phyloP scores from a whole-genome alignment of 345 rosid species.

The Bruguiera sexangula region DNA sequence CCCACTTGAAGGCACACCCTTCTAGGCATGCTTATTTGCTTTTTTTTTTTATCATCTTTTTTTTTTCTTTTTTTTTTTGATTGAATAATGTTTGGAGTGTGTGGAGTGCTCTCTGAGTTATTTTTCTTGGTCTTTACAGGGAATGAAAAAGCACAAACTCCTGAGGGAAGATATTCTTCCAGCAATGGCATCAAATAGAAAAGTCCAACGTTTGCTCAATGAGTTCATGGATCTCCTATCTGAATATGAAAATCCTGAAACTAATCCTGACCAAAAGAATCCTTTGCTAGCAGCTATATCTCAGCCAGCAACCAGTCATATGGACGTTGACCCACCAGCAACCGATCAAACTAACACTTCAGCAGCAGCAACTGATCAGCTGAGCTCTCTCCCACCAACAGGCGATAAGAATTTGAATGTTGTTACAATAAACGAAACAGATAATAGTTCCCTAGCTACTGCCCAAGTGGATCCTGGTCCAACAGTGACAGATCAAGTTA shows the following conservation, averaged over 20 bases:
- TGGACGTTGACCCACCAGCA: slow-evolving; percentile 26
- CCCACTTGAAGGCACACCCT: not conserved
- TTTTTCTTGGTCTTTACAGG: slow-evolving; percentile 43
- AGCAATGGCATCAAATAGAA: slow-evolving; percentile 92
- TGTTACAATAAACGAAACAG: not conserved
- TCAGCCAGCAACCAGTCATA: slow-evolving; percentile 20
- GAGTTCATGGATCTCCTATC: slow-evolving; percentile 94
- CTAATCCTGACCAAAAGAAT: slow-evolving; percentile 25
- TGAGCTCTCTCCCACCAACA: not conserved
- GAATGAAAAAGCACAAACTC: slow-evolving; percentile 88
- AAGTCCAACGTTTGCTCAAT: slow-evolving; percentile 89
- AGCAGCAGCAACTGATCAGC: slow-evolving; percentile 13
- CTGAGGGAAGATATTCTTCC: slow-evolving; percentile 88
- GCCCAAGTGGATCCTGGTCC: slow-evolving; percentile 13
- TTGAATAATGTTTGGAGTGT: no score
- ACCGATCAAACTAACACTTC: slow-evolving; percentile 18
- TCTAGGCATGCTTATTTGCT: not conserved
- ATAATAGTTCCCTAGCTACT: not conserved
- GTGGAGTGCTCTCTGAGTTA: not conserved
- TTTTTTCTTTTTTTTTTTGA: not conserved
- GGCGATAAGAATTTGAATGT: slow-evolving; percentile 15
- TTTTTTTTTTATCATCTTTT: not conserved
- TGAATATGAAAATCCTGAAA: slow-evolving; percentile 61
- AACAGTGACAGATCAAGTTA: slow-evolving; percentile 17
- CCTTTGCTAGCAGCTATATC: slow-evolving; percentile 15